Base-by-base conservation (phyloP, 2,329 filamentous ascomycete species). In the Epichloe brachyelytri region DNA sequence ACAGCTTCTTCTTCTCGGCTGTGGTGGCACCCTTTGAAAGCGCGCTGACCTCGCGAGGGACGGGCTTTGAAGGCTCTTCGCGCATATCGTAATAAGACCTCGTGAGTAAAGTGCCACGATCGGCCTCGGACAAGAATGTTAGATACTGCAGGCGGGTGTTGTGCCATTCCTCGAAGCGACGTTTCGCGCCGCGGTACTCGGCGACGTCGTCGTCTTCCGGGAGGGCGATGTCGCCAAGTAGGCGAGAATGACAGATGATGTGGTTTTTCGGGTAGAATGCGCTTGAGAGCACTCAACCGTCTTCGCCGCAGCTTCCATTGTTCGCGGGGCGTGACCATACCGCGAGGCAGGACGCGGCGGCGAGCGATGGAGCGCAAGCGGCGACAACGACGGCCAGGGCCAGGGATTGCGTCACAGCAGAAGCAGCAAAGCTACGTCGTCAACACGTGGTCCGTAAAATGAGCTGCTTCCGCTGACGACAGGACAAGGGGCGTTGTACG, bases 241-340 rank as follows among this genome's bases (percentile, higher is more conserved):
- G 72, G 62, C 37, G 68, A 71, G 55, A 73, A 65, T 38, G 76
- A 74, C 37, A 81, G 70, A 56, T 77, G 74, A 61, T 80, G 74
- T 55, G 76, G 72, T 60, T 69, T 69, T 53, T 71, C 67, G 55
- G 77, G 77, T 55, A 79, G 65, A 56, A 75, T 70, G 61, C 68
- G 68, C 68, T 77, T 70, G 60, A 70, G 63, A 78, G 67, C 64
- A 66, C 70, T 77, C 66, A 66, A 77, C 72, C 68, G 70, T 73
- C 68, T 77, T 76, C 64, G 72, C 73, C 71, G 75, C 74, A 71
- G 71, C 74, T 72, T 79, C 77, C 77, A 80, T 80, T 67, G 67
- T 74, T 70, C 64, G 60, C 51, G 60, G 60, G 64, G 61, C 59
- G 59, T 65, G 57, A 60, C 61, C 66, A 68, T 68, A 57, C 66